Conservation (phyloP, 1,139 yeast genomes). For the Candida pseudoviswanathii region DNA sequence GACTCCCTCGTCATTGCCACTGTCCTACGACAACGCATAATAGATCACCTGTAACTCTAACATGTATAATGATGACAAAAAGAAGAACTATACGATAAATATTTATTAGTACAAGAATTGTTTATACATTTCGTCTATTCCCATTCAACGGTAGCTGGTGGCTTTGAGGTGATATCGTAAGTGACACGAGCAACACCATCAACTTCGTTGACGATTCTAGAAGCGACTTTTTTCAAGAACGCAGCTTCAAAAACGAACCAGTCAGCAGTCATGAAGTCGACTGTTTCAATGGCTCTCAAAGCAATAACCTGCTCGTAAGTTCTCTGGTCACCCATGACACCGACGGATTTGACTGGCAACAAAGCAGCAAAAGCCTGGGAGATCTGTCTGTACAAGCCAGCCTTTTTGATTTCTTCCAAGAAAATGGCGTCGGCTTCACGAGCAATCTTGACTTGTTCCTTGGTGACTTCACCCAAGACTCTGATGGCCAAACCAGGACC, state of each 20-base stretch:
- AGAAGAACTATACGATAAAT: constrained; percentile 1
- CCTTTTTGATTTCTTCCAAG: constrained; percentile 91
- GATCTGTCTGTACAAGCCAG: constrained; percentile 89
- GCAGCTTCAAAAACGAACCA: constrained; percentile 95
- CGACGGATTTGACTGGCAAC: constrained; percentile 96
- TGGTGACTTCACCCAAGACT: constrained; percentile 95
- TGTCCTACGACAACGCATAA: constrained; percentile 44
- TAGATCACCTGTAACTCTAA: not conserved
- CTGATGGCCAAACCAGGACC: constrained; percentile 99
- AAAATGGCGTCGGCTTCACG: constrained; percentile 96
- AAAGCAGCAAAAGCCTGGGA: constrained; percentile 98
- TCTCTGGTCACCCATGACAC: constrained; percentile 99
- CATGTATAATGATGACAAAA: not conserved
- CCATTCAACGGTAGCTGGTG: constrained; percentile 99
- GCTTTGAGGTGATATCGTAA: constrained; percentile 97
- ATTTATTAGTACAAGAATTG: not conserved
- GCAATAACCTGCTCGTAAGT: constrained; percentile 99
- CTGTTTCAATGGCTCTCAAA: constrained; percentile 94
- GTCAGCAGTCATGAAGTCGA: constrained; percentile 99
- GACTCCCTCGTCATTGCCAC: constrained; percentile 54
- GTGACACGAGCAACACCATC: constrained; percentile 99
- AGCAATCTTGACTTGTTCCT: constrained; percentile 90
- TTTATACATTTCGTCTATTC: constrained; percentile 53
- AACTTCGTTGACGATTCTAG: constrained; percentile 97
- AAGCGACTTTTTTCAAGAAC: constrained; percentile 89